A percentile compares a stretch with the other conserved stretches of the same genome.
Conservation (phyloP, 2,329 filamentous ascomycete species). For the Aureobasidium sp. region DNA sequence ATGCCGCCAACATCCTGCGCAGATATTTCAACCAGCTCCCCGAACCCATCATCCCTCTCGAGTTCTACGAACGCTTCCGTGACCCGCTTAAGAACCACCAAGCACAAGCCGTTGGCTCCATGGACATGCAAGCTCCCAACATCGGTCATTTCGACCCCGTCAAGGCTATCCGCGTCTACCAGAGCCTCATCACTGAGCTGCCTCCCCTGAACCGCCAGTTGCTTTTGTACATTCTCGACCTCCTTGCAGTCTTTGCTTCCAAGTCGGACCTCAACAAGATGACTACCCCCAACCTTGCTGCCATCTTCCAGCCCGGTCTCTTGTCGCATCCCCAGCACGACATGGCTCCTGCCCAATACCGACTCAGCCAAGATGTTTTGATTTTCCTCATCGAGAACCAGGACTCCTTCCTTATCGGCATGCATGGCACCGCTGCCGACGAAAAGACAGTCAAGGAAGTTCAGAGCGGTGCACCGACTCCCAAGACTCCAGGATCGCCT, state of each 20-base stretch:
- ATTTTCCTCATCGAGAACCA: constrained; percentile 99
- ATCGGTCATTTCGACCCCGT: constrained; percentile 67
- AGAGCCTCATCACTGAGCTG: constrained; percentile 83
- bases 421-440: constrained; percentile 98
- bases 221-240: constrained; percentile 88
- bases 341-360: constrained; percentile 92
- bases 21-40: constrained; percentile 94
- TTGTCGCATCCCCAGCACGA: constrained; percentile 89
- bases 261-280: constrained; percentile 97
- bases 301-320: constrained; percentile 96
- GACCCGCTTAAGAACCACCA: constrained; percentile 68
- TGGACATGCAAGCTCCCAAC: constrained; percentile 57
- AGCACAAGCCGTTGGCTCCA: constrained; percentile 62
- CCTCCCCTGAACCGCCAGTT: constrained; percentile 90
- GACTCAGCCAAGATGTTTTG: constrained; percentile 89
- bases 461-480: constrained; percentile 59
- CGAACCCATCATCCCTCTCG: constrained; percentile 90
- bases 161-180: constrained; percentile 74
- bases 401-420: constrained; percentile 95
- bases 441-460: constrained; percentile 63
- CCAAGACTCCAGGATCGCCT: constrained; percentile 41
- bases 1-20: constrained; percentile 92
- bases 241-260: constrained; percentile 92
- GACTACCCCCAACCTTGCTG: constrained; percentile 88
- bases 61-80: constrained; percentile 87